Evolutionary conservation across 2,329 filamentous ascomycete species (phyloP).

Genomic region (Ceratocystis variospora): DNA sequence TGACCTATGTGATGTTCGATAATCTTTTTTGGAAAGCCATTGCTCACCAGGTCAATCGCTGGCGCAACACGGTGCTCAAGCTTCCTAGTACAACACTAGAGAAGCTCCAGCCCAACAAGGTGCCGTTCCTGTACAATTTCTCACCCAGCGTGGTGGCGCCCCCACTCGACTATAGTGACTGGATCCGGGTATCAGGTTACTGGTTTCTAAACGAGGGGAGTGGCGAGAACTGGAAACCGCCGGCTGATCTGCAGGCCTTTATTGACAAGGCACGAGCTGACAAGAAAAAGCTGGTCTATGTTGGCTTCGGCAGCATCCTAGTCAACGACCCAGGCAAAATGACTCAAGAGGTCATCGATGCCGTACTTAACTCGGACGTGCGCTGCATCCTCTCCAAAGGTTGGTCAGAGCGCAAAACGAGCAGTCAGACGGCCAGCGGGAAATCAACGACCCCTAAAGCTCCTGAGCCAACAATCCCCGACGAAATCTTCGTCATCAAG

Average conservation of each 20-base stretch:
- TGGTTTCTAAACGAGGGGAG: conserved; percentile 81
- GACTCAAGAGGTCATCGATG: conserved; percentile 85
- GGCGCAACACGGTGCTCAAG: conserved; percentile 69
- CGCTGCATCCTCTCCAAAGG: conserved; percentile 91
- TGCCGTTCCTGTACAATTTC: conserved; percentile 98
- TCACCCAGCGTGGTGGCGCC: conserved; percentile 87
- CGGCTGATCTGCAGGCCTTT: conserved; percentile 61
- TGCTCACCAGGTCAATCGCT: conserved; percentile 78
- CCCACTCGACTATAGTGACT: conserved; percentile 89
- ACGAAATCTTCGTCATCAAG: conserved; percentile 77
- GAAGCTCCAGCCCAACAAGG: conserved; percentile 89
- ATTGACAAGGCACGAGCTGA: conserved; percentile 72
- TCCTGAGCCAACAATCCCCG: conserved; percentile 52
- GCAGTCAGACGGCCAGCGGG: conserved; percentile 32
- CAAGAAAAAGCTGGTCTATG: conserved; percentile 84
- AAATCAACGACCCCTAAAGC: conserved; percentile 29
- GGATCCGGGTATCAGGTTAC: conserved; percentile 94
- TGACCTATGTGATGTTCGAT: conserved; percentile 93
- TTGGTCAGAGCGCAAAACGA: conserved; percentile 70
- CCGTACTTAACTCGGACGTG: conserved; percentile 79
- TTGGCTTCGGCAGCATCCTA: conserved; percentile 93
- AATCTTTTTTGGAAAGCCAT: conserved; percentile 94
- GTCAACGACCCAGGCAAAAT: conserved; percentile 78
- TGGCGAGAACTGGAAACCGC: conserved; percentile 50
- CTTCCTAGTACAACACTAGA: conserved; percentile 71